Percentiles rank a stretch among this genome's conserved stretches.
Conservation (phyloP, 1,139 yeast species). For the Saccharomyces hybrid region DNA sequence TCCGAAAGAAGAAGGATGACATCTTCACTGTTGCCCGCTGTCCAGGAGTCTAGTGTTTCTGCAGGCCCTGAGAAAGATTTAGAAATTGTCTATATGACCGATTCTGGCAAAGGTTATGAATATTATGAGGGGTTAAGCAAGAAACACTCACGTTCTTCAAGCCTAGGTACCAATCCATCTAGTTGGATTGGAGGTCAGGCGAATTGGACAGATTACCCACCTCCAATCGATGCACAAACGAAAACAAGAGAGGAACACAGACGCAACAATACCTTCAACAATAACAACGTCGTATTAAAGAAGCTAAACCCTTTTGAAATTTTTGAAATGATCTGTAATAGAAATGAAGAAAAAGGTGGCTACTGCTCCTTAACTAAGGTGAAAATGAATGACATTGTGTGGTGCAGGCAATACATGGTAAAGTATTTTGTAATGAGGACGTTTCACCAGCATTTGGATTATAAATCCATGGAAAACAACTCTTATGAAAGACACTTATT, state of each 20-base stretch:
- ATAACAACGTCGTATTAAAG: slow-evolving; percentile 10
- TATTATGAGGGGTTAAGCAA: slow-evolving; percentile 11
- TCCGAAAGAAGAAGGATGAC: slow-evolving; percentile 13
- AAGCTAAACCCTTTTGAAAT: slow-evolving; percentile 18
- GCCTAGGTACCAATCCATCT: slow-evolving; percentile 6
- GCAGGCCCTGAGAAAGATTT: slow-evolving; percentile 12
- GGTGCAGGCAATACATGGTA: slow-evolving; percentile 30
- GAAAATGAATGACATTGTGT: slow-evolving; percentile 24
- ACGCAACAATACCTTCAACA: slow-evolving; percentile 9
- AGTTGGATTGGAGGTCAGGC: slow-evolving; percentile 9
- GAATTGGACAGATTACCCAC: slow-evolving; percentile 16
- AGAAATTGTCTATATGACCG: slow-evolving; percentile 24
- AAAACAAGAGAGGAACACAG: slow-evolving; percentile 14
- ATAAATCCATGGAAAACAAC: background rate
- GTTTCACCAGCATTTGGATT: slow-evolving; percentile 6
- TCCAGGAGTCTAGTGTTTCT: slow-evolving; percentile 13
- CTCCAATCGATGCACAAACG: slow-evolving; percentile 20
- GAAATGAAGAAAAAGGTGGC: slow-evolving; percentile 2
- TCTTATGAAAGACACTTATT: slow-evolving; percentile 9
- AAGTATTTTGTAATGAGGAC: slow-evolving; percentile 18
- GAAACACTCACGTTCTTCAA: slow-evolving; percentile 6
- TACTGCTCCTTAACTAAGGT: slow-evolving; percentile 8
- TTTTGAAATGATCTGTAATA: slow-evolving; percentile 12
- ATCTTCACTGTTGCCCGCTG: slow-evolving; percentile 18
- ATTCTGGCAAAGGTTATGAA: slow-evolving; percentile 25